A percentile compares a stretch with the other conserved stretches of the same genome.
These are phyloP conservation scores for Pseudozyma hubeiensis DNA, from an alignment of 1,284 basidiomycete species.

Conservation along the genomic window DNA sequence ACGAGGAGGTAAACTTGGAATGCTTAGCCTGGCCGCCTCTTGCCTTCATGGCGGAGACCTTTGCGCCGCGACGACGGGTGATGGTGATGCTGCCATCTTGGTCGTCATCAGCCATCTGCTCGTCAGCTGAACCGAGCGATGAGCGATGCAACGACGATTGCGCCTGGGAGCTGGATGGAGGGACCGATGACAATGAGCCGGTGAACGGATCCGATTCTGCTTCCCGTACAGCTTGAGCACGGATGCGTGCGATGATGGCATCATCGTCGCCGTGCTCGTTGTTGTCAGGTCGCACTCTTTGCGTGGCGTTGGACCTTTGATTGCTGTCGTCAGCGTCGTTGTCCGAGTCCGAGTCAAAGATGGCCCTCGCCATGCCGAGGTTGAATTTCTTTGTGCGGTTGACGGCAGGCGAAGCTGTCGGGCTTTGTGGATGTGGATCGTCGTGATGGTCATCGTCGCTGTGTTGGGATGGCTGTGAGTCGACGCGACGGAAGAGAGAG, in stretches of 20 bases:
- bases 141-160: constrained; percentile 13
- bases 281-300: neutral
- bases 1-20: constrained; percentile 29
- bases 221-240: constrained; percentile 22
- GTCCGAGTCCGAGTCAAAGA: constrained; percentile 46
- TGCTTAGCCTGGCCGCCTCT: constrained; percentile 14
- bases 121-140: constrained; percentile 5
- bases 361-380: constrained; percentile 31
- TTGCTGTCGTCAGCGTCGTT: constrained; percentile 6
- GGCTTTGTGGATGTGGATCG: constrained; percentile 1
- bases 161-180: constrained; percentile 31
- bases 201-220: constrained; percentile 37
- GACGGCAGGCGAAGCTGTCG: constrained; percentile 19
- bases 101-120: constrained; percentile 8
- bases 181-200: constrained; percentile 33
- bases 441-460: constrained; percentile 11
- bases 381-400: constrained; percentile 30
- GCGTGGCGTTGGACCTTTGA: neutral
- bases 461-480: constrained; percentile 30
- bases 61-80: constrained; percentile 27
- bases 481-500: constrained; percentile 32
- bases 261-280: constrained; percentile 17
- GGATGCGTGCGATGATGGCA: constrained; percentile 31
- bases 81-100: constrained; percentile 15
- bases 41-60: constrained; percentile 42